These are phyloP conservation scores for Solanum pimpinellifolium DNA, from an alignment of 257 asterid species.

Conservation along the genomic window DNA sequence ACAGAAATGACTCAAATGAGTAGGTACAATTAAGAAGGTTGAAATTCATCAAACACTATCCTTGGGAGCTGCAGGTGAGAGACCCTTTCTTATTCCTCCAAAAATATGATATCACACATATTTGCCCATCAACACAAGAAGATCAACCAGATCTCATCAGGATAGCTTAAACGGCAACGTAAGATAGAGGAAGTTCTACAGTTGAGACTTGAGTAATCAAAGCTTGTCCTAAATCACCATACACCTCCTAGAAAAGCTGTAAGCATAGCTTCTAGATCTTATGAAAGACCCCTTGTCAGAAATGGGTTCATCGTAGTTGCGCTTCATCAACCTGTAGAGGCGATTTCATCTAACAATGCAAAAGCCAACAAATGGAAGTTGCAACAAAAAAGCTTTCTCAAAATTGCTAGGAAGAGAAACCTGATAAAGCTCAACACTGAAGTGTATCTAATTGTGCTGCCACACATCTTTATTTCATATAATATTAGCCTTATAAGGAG, in stretches of 20 bases:
- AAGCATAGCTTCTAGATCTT: background rate
- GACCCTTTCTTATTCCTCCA: background rate
- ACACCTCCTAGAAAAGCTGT: background rate
- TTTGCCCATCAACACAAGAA: background rate
- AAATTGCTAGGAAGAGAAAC: background rate
- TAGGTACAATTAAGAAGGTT: background rate
- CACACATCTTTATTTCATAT: background rate
- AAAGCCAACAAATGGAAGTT: background rate
- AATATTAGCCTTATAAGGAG: background rate
- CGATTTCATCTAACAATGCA: background rate
- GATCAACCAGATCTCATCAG: background rate
- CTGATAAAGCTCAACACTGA: background rate
- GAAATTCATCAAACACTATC: background rate
- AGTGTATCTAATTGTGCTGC: background rate
- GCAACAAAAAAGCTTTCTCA: background rate
- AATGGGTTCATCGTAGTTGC: background rate
- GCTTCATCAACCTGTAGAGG: background rate
- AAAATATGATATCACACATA: background rate
- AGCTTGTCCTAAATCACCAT: background rate
- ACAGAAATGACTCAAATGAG: background rate
- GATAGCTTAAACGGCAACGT: background rate
- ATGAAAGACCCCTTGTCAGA: background rate
- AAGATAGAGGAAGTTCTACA: background rate
- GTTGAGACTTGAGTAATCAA: background rate
- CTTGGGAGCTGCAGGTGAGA: background rate